Percentiles rank a stretch among this genome's conserved stretches.
Evolutionary conservation across 2,329 filamentous ascomycete genomes (phyloP).

Genomic region (Didymella segeticola): DNA sequence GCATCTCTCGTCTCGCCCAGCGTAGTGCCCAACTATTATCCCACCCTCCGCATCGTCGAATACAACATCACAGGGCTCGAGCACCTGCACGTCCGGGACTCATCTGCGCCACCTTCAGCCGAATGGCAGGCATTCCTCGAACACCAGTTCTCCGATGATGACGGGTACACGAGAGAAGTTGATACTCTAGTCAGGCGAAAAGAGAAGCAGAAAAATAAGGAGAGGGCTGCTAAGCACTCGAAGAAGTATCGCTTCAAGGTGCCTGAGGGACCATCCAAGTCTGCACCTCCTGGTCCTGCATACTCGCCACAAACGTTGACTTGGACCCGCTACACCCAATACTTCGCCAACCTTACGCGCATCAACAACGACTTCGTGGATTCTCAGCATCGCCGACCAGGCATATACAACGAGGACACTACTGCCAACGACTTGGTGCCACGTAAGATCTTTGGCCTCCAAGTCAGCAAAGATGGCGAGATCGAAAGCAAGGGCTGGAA

Average conservation of each 20-base stretch:
- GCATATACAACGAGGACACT: neutral
- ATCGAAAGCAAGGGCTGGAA: constrained; percentile 61
- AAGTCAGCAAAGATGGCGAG: constrained; percentile 35
- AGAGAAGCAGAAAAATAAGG: constrained; percentile 57
- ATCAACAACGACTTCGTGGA: constrained; percentile 75
- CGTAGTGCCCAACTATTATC: constrained; percentile 91
- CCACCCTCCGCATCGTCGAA: constrained; percentile 85
- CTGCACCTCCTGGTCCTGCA: constrained; percentile 80
- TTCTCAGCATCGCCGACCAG: constrained; percentile 7
- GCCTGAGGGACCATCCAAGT: constrained; percentile 75
- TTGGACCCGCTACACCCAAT: constrained; percentile 82
- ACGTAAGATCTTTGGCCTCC: constrained; percentile 33
- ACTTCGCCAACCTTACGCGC: constrained; percentile 90
- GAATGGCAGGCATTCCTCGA: constrained; percentile 17
- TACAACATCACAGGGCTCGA: constrained; percentile 89
- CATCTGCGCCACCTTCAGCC: neutral
- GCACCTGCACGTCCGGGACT: constrained; percentile 37
- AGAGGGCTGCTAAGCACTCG: constrained; percentile 26
- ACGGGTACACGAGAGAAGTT: constrained; percentile 49
- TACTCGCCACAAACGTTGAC: constrained; percentile 87
- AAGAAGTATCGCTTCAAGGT: constrained; percentile 57
- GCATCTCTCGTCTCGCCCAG: constrained; percentile 83
- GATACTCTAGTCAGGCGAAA: constrained; percentile 54
- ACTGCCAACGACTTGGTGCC: constrained; percentile 20
- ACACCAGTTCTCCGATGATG: constrained; percentile 27